phyloP scores from a whole-genome alignment of 768 basidiomycete species.

The Pisolithus tinctorius region DNA sequence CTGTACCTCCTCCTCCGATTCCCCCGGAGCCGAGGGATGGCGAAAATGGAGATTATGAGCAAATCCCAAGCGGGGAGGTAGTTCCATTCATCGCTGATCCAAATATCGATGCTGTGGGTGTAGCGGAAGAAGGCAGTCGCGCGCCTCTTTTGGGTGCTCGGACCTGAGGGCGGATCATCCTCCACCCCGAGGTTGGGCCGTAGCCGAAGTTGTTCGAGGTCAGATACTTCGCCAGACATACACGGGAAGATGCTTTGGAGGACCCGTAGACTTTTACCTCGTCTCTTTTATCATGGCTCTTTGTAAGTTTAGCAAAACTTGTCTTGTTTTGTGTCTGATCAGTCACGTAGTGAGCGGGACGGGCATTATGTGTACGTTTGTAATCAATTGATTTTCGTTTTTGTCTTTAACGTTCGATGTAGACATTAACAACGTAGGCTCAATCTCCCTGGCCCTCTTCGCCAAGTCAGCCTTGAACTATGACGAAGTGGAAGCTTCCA shows the following conservation, averaged over 20 bases:
- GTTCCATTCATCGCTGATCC: not conserved
- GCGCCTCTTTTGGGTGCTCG: not conserved
- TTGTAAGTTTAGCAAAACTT: conserved; percentile 31
- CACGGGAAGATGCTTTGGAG: conserved; percentile 46
- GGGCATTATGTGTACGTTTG: conserved; percentile 59
- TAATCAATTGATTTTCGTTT: conserved; percentile 11
- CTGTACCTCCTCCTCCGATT: not conserved
- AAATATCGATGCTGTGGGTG: not conserved
- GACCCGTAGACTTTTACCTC: conserved; percentile 58
- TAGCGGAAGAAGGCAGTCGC: not conserved
- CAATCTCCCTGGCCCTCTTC: conserved; percentile 64
- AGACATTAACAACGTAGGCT: conserved; percentile 88
- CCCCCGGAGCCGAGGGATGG: not conserved
- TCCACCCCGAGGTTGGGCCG: not conserved
- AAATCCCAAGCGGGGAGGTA: not conserved
- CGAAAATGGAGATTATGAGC: not conserved
- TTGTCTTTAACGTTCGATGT: conserved; percentile 16
- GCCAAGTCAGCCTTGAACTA: conserved; percentile 53
- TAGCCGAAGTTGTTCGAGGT: too few species aligned
- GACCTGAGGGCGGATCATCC: not conserved
- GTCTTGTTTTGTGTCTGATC: not conserved
- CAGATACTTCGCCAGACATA: conserved; percentile 38
- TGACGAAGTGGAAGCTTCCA: conserved; percentile 56
- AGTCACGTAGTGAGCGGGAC: conserved; percentile 54
- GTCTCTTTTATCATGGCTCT: conserved; percentile 49